Percentiles rank a stretch among this genome's conserved stretches.
Evolutionary conservation across 2,329 filamentous ascomycete genomes (phyloP).

Genomic region (Aspergillus candidus): DNA sequence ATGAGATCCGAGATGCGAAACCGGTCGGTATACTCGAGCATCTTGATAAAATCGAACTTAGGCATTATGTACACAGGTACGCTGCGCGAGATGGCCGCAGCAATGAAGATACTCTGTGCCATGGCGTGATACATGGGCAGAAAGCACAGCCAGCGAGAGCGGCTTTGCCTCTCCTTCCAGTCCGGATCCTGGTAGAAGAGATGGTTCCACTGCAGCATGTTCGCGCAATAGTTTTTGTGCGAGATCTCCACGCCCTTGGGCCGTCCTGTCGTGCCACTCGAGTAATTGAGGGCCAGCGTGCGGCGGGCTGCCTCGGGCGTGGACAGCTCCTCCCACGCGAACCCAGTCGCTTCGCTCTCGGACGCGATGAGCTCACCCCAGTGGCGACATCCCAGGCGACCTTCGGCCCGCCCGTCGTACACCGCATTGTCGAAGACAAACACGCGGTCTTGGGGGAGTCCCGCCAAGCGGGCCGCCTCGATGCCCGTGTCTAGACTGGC

Average conservation of each 20-base stretch:
- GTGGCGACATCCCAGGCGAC: slow-evolving; percentile 45
- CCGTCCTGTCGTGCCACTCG: slow-evolving; percentile 65
- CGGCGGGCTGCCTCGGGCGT: slow-evolving; percentile 37
- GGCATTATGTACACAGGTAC: slow-evolving; percentile 72
- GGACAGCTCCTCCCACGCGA: slow-evolving; percentile 51
- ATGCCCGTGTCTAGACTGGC: slow-evolving; percentile 56
- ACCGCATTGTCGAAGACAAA: slow-evolving; percentile 60
- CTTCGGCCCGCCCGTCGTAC: slow-evolving; percentile 38
- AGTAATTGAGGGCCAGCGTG: slow-evolving; percentile 68
- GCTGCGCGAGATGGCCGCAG: slow-evolving; percentile 45
- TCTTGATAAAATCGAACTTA: slow-evolving; percentile 66
- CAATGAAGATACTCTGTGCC: slow-evolving; percentile 65
- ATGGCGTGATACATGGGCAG: slow-evolving; percentile 72
- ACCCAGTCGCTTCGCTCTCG: slow-evolving; percentile 48
- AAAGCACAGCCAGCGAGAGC: slow-evolving; percentile 54
- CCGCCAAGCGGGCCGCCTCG: slow-evolving; percentile 57
- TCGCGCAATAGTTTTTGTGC: slow-evolving; percentile 71
- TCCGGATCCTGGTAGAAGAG: slow-evolving; percentile 45
- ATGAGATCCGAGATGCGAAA: slow-evolving; percentile 62
- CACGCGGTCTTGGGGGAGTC: slow-evolving; percentile 50
- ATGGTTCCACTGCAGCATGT: slow-evolving; percentile 56
- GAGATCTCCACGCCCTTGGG: slow-evolving; percentile 79
- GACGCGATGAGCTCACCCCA: slow-evolving; percentile 59
- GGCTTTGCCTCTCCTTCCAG: slow-evolving; percentile 40
- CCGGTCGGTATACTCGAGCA: slow-evolving; percentile 62